phyloP scores from a whole-genome alignment of 2,329 filamentous ascomycete genomes.

The Scedosporium boydii region DNA sequence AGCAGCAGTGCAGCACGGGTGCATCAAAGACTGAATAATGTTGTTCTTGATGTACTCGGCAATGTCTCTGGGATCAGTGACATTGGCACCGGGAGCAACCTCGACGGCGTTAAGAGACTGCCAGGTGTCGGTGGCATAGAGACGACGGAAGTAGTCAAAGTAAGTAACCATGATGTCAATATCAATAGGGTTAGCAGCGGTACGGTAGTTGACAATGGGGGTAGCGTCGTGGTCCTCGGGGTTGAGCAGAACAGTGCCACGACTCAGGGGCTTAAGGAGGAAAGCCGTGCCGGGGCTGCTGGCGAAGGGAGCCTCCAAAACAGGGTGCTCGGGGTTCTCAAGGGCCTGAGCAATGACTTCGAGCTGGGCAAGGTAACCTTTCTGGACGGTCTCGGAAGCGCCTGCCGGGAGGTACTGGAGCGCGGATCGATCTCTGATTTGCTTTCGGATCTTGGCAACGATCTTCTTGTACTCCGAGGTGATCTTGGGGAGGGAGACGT shows the following conservation, averaged over 20 bases:
- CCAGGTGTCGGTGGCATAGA: constrained; percentile 19
- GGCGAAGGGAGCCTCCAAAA: constrained; percentile 20
- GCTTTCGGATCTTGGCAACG: constrained; percentile 12
- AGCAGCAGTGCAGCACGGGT: constrained; percentile 30
- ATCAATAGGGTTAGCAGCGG: constrained; percentile 25
- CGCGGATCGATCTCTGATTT: constrained; percentile 14
- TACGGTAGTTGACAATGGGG: constrained; percentile 24
- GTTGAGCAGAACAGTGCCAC: constrained; percentile 21
- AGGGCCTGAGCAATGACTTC: constrained; percentile 16
- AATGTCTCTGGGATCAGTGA: constrained; percentile 12
- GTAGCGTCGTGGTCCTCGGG: constrained; percentile 14
- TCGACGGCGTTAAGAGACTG: constrained; percentile 18
- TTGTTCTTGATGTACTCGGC: constrained; percentile 15
- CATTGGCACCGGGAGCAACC: constrained; percentile 17
- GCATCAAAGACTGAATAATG: constrained; percentile 27
- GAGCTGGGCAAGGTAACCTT: constrained; percentile 17
- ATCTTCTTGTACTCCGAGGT: constrained; percentile 13
- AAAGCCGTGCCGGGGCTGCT: constrained; percentile 13
- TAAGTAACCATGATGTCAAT: constrained; percentile 22
- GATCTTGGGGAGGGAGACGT: constrained; percentile 16
- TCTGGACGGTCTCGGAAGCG: constrained; percentile 12
- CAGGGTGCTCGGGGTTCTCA: constrained; percentile 18
- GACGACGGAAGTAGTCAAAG: constrained; percentile 18
- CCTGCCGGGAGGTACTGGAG: constrained; percentile 12
- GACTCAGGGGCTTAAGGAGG: constrained; percentile 23